Evolutionary conservation across 345 rosid species (phyloP), one percentile per base, ranked within the genome.

Genomic region (Odontarrhena argentea): DNA sequence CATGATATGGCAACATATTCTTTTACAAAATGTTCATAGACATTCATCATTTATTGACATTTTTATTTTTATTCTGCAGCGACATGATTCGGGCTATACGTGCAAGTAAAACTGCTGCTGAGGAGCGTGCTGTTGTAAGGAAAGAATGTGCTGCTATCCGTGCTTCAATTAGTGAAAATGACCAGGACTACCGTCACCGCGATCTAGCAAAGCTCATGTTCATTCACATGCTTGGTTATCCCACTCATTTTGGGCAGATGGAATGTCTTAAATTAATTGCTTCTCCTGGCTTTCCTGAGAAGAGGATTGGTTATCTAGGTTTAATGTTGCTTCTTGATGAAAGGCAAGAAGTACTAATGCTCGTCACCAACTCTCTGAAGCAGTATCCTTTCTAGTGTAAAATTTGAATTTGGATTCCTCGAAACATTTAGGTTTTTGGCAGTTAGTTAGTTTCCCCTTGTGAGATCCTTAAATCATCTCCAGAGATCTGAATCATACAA

Each of bases 171-270:
- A 91, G 83, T 73, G 97, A 91, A 65, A 93, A 88, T 73, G 99
- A 91, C 68, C 89, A 77, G 13, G 96, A 93, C 49, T 88, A 86
- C 56, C 82, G 96, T 44, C 99, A 93, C 70, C 87, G 92, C 18
- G 88, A 93, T 80, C 82, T 90, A 55, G 99, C 97, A 22, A 93
- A 93, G 81, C 98, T 93, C 67, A 93, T 93, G 98, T 93, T 93
- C 68, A 93, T 93, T 73, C 98, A 93, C 76, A 93, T 93, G 98
- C 98, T 93, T 84, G 98, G 98, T 60, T 93, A 93, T 68, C 98
- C 97, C 7, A 93, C 98, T 34, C 98, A 93, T 85, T 93, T 93
- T 75, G 97, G 97, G 64, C 97, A 93, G 74, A 91, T 93, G 98
- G 98, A 93, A 74, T 88, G 96, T 80, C 80, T 91, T 43, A 91